These are phyloP conservation scores for Pseudonitzschia multiseries DNA, from an alignment of 108 stramenopile species.

Conservation along the genomic window DNA sequence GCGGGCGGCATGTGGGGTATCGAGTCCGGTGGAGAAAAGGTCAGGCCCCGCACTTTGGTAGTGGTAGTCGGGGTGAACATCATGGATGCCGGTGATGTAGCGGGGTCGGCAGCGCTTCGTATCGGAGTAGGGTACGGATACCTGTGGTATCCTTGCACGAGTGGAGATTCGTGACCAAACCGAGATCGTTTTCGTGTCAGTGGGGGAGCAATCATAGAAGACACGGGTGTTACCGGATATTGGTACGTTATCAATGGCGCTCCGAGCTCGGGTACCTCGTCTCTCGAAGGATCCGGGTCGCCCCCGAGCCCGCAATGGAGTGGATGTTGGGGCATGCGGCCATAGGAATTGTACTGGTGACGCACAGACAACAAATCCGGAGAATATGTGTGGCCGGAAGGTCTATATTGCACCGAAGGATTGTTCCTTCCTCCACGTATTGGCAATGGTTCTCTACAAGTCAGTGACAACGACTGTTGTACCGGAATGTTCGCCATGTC, in stretches of 20 bases:
- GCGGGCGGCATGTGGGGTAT: background rate
- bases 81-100: background rate
- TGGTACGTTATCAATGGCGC: background rate
- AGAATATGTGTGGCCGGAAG: background rate
- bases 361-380: background rate
- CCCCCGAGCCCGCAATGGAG: background rate
- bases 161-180: constrained; percentile 16
- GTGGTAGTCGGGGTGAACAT: background rate
- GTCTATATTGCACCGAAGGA: background rate
- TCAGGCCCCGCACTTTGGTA: background rate
- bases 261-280: background rate
- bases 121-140: constrained; percentile 14
- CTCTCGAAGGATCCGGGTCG: background rate
- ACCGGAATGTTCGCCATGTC: background rate
- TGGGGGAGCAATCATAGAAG: constrained; percentile 2
- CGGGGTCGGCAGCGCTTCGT: background rate
- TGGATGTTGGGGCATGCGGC: background rate
- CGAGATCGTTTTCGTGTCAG: constrained; percentile 6
- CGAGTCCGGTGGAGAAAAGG: background rate
- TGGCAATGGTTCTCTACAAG: background rate
- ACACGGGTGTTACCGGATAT: constrained; percentile 14
- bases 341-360: constrained; percentile 6
- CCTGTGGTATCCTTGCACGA: constrained; percentile 8
- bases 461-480: background rate
- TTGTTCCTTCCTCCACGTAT: background rate